phyloP scores from a whole-genome alignment of 768 basidiomycete genomes.

The Hygrophorus pudorinus region DNA sequence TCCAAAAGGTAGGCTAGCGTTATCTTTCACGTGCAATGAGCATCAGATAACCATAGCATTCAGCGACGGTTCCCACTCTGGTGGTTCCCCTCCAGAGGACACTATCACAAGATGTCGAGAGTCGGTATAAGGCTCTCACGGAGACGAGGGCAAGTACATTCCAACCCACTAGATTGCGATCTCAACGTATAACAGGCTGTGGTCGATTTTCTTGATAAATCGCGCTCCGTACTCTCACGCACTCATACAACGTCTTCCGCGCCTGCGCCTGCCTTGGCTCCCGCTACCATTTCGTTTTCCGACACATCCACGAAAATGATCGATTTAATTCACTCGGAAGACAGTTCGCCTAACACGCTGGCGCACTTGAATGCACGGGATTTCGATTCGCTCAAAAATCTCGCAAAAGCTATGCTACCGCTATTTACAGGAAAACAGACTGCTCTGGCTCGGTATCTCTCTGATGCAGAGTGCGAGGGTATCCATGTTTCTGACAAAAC shows the following conservation, averaged over 20 bases:
- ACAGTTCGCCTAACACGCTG: constrained; percentile 54
- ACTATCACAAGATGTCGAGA: constrained; percentile 57
- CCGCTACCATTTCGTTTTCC: constrained; percentile 70
- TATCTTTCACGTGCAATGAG: background rate
- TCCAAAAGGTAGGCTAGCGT: constrained; percentile 47
- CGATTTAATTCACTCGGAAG: constrained; percentile 54
- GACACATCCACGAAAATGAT: constrained; percentile 41
- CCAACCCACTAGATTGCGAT: background rate
- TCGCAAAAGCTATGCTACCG: constrained; percentile 33
- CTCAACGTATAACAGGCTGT: constrained; percentile 39
- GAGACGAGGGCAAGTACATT: constrained; percentile 50
- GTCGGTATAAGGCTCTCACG: constrained; percentile 70
- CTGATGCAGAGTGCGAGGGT: constrained; percentile 37
- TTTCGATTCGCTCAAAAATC: constrained; percentile 35
- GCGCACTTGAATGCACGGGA: constrained; percentile 50
- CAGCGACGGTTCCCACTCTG: constrained; percentile 73
- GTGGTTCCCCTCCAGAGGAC: constrained; percentile 79
- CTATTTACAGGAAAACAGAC: constrained; percentile 37
- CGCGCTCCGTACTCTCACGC: constrained; percentile 57
- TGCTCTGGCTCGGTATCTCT: constrained; percentile 39
- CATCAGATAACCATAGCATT: background rate
- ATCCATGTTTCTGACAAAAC: constrained; percentile 53
- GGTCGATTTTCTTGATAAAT: constrained; percentile 75
- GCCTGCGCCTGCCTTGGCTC: constrained; percentile 68
- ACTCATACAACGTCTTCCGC: constrained; percentile 62